Evolutionary conservation across 2,329 filamentous ascomycete species (phyloP).

Genomic region (Ceratocystiopsis sp.): DNA sequence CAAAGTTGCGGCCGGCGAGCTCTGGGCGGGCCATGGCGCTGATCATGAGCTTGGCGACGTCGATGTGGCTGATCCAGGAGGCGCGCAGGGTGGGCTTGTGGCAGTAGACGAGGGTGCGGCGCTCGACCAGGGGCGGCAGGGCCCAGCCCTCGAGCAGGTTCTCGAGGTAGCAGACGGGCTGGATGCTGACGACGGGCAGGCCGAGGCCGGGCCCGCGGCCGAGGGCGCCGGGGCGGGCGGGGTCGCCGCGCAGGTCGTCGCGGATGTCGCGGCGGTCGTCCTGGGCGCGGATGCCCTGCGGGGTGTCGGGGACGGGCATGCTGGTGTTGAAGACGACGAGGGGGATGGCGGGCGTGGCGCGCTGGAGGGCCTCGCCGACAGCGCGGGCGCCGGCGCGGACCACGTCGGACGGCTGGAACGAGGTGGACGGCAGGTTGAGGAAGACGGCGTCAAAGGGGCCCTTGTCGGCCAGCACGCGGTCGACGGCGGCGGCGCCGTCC

Average conservation of each 20-base stretch:
- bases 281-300: constrained; percentile 11
- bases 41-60: constrained; percentile 21
- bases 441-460: constrained; percentile 10
- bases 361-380: constrained; percentile 34
- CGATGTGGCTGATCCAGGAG: constrained; percentile 23
- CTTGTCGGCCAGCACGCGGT: constrained; percentile 2
- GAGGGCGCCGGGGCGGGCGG: no score
- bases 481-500: constrained; percentile 2
- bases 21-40: constrained; percentile 17
- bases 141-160: constrained; percentile 23
- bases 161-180: constrained; percentile 22
- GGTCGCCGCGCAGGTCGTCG: constrained; percentile 13
- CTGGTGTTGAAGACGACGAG: constrained; percentile 13
- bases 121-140: constrained; percentile 17
- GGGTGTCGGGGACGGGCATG: constrained; percentile 13
- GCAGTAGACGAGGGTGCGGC: constrained; percentile 20
- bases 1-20: constrained; percentile 18
- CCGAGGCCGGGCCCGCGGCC: constrained; percentile 3
- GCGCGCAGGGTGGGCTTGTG: constrained; percentile 20
- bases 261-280: constrained; percentile 18
- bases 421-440: constrained; percentile 14
- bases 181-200: constrained; percentile 17
- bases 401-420: constrained; percentile 20
- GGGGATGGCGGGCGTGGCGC: constrained; percentile 29
- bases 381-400: constrained; percentile 38